A percentile compares a stretch with the other conserved stretches of the same genome.
Conservation (phyloP, 2,329 filamentous ascomycete genomes). For the Fusarium sp. region DNA sequence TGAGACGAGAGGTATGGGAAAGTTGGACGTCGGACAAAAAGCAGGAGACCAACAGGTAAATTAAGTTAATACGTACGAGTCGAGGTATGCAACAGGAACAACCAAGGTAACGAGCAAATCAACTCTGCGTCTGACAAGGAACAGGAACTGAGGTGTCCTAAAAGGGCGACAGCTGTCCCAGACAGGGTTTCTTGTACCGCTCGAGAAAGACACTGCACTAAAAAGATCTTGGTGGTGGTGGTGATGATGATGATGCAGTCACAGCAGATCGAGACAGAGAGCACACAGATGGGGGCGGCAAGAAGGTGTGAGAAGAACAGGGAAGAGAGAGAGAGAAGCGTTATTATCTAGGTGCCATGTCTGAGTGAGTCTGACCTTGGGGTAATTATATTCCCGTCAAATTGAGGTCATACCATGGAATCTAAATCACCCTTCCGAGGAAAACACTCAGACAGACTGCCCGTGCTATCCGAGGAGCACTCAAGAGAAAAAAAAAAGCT, state of each 20-base stretch:
- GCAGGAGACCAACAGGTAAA: constrained; percentile 2
- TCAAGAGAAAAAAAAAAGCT: background rate
- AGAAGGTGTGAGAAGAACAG: background rate
- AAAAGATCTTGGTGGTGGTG: background rate
- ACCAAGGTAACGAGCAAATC: background rate
- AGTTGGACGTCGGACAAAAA: background rate
- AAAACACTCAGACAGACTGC: background rate
- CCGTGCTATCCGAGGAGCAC: constrained; percentile 13
- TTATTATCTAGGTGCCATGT: constrained; percentile 5
- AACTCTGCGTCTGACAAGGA: background rate
- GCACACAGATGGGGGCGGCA: background rate
- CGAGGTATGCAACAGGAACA: constrained; percentile 2
- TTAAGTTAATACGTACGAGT: constrained; percentile 4
- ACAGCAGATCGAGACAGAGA: background rate
- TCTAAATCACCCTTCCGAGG: constrained; percentile 3
- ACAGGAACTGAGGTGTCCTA: constrained; percentile 10
- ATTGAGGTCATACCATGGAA: constrained; percentile 9
- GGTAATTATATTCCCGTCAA: constrained; percentile 15
- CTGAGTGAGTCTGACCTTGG: background rate
- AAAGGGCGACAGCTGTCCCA: constrained; percentile 3
- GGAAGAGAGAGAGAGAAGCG: background rate
- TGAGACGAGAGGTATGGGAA: background rate
- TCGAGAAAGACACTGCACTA: constrained; percentile 1
- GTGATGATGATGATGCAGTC: constrained; percentile 14
- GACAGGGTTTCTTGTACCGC: constrained; percentile 27